phyloP scores from a whole-genome alignment of 2,329 filamentous ascomycete genomes.

The Arthrinium puccinioides region DNA sequence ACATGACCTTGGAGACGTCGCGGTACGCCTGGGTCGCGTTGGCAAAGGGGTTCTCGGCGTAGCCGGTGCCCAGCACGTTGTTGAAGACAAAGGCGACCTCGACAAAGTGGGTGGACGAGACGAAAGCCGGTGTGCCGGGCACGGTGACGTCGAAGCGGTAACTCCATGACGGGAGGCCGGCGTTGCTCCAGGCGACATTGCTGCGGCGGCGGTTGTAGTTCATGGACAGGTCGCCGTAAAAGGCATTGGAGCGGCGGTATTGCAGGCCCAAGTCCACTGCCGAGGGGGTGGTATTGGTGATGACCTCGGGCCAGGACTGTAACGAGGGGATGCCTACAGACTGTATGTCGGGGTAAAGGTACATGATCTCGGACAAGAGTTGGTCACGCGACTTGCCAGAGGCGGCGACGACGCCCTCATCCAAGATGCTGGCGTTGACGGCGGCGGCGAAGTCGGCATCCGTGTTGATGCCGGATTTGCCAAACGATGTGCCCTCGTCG shows the following conservation, averaged over 20 bases:
- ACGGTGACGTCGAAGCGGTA: constrained; percentile 26
- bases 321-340: constrained; percentile 26
- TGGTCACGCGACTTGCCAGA: constrained; percentile 13
- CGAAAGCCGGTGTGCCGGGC: constrained; percentile 12
- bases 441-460: constrained; percentile 19
- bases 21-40: constrained; percentile 10
- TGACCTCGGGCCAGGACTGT: constrained; percentile 22
- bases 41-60: constrained; percentile 17
- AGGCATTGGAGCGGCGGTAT: constrained; percentile 19
- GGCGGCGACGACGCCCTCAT: constrained; percentile 5
- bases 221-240: constrained; percentile 20
- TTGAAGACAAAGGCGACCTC: constrained; percentile 35
- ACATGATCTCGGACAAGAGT: constrained; percentile 15
- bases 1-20: constrained; percentile 19
- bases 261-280: constrained; percentile 19
- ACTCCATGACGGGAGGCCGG: constrained; percentile 18
- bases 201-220: constrained; percentile 19
- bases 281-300: constrained; percentile 16
- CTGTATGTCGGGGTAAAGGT: constrained; percentile 24
- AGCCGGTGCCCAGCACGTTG: constrained; percentile 23
- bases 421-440: constrained; percentile 4
- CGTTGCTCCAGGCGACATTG: constrained; percentile 18
- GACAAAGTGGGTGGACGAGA: constrained; percentile 29
- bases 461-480: constrained; percentile 12
- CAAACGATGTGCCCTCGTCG: constrained; percentile 21